A percentile compares a stretch with the other conserved stretches of the same genome.
Conservation (phyloP, 768 basidiomycete genomes). For the Gloeostereum incarnatum region DNA sequence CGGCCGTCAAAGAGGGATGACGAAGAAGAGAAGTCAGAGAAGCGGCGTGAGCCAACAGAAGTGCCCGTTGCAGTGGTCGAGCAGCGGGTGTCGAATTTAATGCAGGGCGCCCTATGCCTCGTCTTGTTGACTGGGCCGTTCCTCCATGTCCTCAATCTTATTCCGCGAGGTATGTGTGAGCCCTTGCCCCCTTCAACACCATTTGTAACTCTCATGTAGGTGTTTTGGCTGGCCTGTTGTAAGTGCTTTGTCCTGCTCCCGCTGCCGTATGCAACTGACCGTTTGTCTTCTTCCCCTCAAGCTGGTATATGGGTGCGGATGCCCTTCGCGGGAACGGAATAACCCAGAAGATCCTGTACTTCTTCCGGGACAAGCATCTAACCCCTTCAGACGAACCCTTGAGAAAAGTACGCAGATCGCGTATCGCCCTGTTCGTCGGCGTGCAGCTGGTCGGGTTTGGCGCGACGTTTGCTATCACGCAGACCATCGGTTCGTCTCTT, state of each 20-base stretch:
- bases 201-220: constrained; percentile 20
- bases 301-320: constrained; percentile 90
- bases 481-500: constrained; percentile 64
- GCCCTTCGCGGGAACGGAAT: constrained; percentile 79
- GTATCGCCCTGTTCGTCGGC: constrained; percentile 60
- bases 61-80: constrained; percentile 75
- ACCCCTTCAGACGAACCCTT: constrained; percentile 65
- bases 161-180: constrained; percentile 50
- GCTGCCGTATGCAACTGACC: background rate
- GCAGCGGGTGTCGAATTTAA: constrained; percentile 87
- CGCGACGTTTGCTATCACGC: constrained; percentile 83
- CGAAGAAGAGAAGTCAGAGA: constrained; percentile 17
- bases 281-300: constrained; percentile 13
- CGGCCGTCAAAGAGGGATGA: constrained; percentile 24
- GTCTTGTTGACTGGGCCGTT: constrained; percentile 79
- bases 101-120: constrained; percentile 72
- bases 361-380: constrained; percentile 61
- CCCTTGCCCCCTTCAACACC: constrained; percentile 2
- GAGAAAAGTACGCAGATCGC: constrained; percentile 59
- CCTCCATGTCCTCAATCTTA: constrained; percentile 66
- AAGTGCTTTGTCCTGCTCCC: constrained; percentile 16
- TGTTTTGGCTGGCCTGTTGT: constrained; percentile 84
- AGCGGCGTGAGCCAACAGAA: constrained; percentile 26
- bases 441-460: constrained; percentile 82
- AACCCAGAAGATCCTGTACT: constrained; percentile 70